Conservation (phyloP, 2,329 filamentous ascomycete genomes). For the Dactylellina parvicollis region DNA sequence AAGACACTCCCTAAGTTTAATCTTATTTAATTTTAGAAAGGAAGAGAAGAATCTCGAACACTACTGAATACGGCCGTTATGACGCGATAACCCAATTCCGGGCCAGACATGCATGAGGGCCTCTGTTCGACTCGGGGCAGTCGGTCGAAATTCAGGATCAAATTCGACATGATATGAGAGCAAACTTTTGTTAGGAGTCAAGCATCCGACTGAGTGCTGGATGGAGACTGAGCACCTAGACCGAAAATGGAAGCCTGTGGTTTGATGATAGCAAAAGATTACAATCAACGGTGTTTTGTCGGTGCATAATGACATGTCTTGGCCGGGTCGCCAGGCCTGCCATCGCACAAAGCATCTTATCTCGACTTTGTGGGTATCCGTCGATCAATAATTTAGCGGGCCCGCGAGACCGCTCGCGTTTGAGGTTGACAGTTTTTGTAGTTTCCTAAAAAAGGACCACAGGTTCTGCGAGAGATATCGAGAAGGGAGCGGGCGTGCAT, state of each 20-base stretch:
- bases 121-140: not conserved
- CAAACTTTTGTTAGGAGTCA: too few relatives aligned
- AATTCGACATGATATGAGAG: too few relatives aligned
- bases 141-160: too few relatives aligned
- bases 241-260: slow-evolving; percentile 16
- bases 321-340: slow-evolving; percentile 24
- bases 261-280: slow-evolving; percentile 12
- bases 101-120: not conserved
- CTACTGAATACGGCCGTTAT: not conserved
- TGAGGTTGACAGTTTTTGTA: slow-evolving; percentile 50
- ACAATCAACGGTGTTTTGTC: not conserved
- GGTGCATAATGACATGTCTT: slow-evolving; percentile 42
- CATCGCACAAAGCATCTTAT: slow-evolving; percentile 1
- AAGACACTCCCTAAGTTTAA: slow-evolving; percentile 20
- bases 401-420: slow-evolving; percentile 41
- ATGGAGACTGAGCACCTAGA: too few relatives aligned
- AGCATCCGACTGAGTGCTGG: too few relatives aligned
- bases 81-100: too few relatives aligned
- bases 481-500: not conserved
- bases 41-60: slow-evolving; percentile 26
- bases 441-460: slow-evolving; percentile 49
- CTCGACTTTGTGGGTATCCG: slow-evolving; percentile 7
- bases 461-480: not conserved
- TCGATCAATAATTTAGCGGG: slow-evolving; percentile 9
- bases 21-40: slow-evolving; percentile 41